Conservation (phyloP, 2,329 filamentous ascomycete genomes). For the Colletotrichum tropicicola region DNA sequence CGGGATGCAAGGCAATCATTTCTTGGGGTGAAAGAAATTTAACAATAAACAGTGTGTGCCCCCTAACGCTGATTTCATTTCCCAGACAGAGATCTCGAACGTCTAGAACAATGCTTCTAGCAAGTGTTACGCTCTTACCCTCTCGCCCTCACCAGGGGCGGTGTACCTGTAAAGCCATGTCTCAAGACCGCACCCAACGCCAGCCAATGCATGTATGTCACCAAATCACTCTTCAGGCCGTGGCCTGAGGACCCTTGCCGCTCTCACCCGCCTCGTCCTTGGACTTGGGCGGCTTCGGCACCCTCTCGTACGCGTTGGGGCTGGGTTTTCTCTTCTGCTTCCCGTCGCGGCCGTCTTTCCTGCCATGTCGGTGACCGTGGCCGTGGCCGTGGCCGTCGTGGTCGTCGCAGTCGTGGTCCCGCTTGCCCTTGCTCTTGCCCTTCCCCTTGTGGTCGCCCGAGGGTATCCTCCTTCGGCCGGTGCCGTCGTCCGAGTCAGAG, state of each 20-base stretch:
- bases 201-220: constrained; percentile 6
- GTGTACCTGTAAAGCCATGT: not conserved
- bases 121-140: not conserved
- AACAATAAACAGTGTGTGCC: too few species aligned
- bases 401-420: constrained; percentile 44
- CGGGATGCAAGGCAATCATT: not conserved
- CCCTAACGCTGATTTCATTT: too few species aligned
- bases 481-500: constrained; percentile 55
- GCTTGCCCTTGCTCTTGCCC: constrained; percentile 49
- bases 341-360: constrained; percentile 38
- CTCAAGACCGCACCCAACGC: constrained; percentile 6
- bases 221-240: not conserved
- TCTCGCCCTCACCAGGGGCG: not conserved
- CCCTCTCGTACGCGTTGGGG: constrained; percentile 85
- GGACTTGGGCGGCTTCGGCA: constrained; percentile 59
- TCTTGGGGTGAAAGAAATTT: too few species aligned
- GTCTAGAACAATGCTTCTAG: not conserved
- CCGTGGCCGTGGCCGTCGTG: constrained; percentile 44
- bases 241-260: constrained; percentile 27
- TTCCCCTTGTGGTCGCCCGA: constrained; percentile 46
- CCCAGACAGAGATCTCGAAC: too few species aligned
- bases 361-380: constrained; percentile 43
- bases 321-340: constrained; percentile 63
- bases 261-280: constrained; percentile 37
- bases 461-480: constrained; percentile 25